These are phyloP conservation scores for Penicillium sp. DNA, from an alignment of 2,329 filamentous ascomycete genomes.

Conservation along the genomic window DNA sequence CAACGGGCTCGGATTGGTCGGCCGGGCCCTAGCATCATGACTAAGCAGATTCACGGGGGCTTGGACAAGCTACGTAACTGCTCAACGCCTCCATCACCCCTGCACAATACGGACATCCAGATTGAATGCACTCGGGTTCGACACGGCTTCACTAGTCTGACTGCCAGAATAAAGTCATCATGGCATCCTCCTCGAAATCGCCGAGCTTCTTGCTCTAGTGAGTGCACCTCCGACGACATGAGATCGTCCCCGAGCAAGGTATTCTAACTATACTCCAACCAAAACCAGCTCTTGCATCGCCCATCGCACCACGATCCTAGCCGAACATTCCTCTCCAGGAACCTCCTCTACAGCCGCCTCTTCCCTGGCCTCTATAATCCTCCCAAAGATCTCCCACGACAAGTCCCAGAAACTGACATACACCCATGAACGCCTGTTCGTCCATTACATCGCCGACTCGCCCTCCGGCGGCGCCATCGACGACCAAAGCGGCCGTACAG, in stretches of 20 bases:
- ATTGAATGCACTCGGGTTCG: background rate
- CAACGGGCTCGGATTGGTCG: background rate
- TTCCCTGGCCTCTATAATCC: slow-evolving; percentile 87
- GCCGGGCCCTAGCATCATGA: slow-evolving; percentile 9
- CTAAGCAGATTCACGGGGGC: slow-evolving; percentile 8
- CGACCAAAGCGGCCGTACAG: slow-evolving; percentile 35
- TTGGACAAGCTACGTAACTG: slow-evolving; percentile 5
- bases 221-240: slow-evolving; percentile 35
- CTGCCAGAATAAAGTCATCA: slow-evolving; percentile 38
- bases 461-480: slow-evolving; percentile 62
- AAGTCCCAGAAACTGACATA: slow-evolving; percentile 87
- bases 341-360: slow-evolving; percentile 83
- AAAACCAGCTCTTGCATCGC: slow-evolving; percentile 81
- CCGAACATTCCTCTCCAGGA: slow-evolving; percentile 87
- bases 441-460: slow-evolving; percentile 91
- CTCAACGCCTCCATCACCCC: background rate
- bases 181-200: slow-evolving; percentile 71
- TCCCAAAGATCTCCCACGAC: slow-evolving; percentile 88
- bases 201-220: slow-evolving; percentile 75
- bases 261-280: slow-evolving; percentile 11
- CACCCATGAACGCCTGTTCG: slow-evolving; percentile 86
- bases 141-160: background rate
- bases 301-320: slow-evolving; percentile 87
- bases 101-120: background rate
- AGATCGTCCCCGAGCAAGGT: slow-evolving; percentile 14